Base-by-base conservation (phyloP, 352 stramenopile species). In the Pythium brachiatum region DNA sequence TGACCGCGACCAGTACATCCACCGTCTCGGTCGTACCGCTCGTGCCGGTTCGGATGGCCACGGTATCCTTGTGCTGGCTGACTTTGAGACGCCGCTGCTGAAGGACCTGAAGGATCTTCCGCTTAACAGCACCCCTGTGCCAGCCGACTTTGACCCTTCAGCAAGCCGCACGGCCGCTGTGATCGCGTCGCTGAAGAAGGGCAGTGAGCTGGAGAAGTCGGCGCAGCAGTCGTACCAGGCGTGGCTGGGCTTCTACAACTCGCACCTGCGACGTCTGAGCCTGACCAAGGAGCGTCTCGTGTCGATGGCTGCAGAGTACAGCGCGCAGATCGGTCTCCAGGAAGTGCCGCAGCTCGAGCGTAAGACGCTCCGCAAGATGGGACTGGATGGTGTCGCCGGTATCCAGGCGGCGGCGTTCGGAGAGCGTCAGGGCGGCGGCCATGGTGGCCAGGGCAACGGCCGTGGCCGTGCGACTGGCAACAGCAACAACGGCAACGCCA, bases 221-320 rank as follows among this genome's bases (percentile, higher is more conserved):
- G 88, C 81, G 12, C 79, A 86, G 69, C 74, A 92, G 64, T 96
- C 94, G 54, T 99, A 98, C 72, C 81, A 96, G 73, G 94, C 95
- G 34, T 98, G 86, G 84, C 81, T 99, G 31, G 96, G 96, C 15
- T 99, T 97, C 73, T 98, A 99, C 91, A 91, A 92, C 69, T 83
- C 81, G 31, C 57, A 92, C 59, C 20, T 80, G 23, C 91, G 88
- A 71, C 66, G 70, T 18, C 56, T 76, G 11, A 47, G 58, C 23
- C 59, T 78, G 13, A 52, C 57, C 47, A 77, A 79, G 39, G 68
- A 75, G 32, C 57, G 72, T 26, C 70, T 95, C 32, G 87, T 96
- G 8, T 54, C 73, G 38, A 61, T 81, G 48, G 81, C 76, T 9
- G 90, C 94, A 56, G 59, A 75, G 29, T 74, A 51, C 64, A 64